Conservation (phyloP, 2,329 filamentous ascomycete genomes). For the Chaetoscypha palmicola region DNA sequence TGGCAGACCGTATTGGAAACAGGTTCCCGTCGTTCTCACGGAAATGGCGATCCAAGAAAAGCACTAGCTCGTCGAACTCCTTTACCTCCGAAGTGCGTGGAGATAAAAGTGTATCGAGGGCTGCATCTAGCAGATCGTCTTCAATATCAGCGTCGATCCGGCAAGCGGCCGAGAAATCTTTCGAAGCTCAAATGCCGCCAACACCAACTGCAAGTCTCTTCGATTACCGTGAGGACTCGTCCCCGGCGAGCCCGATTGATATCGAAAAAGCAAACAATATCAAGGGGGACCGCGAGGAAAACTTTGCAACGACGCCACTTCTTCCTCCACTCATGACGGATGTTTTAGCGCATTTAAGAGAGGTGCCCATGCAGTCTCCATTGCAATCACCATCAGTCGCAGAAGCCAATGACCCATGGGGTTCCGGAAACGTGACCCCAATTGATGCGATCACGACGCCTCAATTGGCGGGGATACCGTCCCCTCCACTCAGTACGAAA, state of each 20-base stretch:
- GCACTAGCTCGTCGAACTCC: slow-evolving; percentile 24
- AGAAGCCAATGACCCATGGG: slow-evolving; percentile 33
- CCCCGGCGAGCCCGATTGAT: slow-evolving; percentile 41
- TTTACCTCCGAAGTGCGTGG: slow-evolving; percentile 19
- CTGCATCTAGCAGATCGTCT: slow-evolving; percentile 69
- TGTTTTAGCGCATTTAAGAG: slow-evolving; percentile 35
- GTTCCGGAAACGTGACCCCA: slow-evolving; percentile 39
- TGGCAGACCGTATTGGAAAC: slow-evolving; percentile 59
- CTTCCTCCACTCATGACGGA: slow-evolving; percentile 71
- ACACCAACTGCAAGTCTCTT: slow-evolving; percentile 59
- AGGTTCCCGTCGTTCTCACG: slow-evolving; percentile 48
- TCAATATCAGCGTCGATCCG: slow-evolving; percentile 61
- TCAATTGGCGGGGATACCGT: slow-evolving; percentile 44
- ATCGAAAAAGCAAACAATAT: slow-evolving; percentile 45
- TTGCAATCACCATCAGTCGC: slow-evolving; percentile 77
- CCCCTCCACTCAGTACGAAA: slow-evolving; percentile 69
- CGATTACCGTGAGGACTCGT: slow-evolving; percentile 45
- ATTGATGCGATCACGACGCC: slow-evolving; percentile 37
- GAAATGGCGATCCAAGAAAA: slow-evolving; percentile 46
- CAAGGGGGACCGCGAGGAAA: slow-evolving; percentile 46
- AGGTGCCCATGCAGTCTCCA: slow-evolving; percentile 65
- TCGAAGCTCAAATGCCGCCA: slow-evolving; percentile 48
- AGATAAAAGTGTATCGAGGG: slow-evolving; percentile 40
- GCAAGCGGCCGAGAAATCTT: slow-evolving; percentile 36
- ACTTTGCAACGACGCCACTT: slow-evolving; percentile 73